Evolutionary conservation across 2,329 filamentous ascomycete species (phyloP).

Genomic region (Cryphonectria radicalis): DNA sequence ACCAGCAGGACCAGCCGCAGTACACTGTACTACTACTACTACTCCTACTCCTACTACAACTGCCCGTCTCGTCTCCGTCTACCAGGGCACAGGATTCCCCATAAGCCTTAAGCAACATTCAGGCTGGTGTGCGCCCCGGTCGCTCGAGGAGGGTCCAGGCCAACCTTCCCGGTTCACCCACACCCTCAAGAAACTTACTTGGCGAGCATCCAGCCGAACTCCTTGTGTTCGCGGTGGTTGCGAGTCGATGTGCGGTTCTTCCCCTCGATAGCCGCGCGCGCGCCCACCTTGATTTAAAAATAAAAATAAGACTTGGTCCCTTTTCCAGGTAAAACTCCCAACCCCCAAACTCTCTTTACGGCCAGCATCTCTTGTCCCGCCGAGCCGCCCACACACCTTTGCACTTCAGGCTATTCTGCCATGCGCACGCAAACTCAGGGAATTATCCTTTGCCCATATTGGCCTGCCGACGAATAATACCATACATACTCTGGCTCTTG

Average conservation of each 20-base stretch:
- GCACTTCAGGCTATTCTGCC: slow-evolving; percentile 25
- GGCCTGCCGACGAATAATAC: slow-evolving; percentile 14
- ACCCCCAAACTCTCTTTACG: slow-evolving; percentile 15
- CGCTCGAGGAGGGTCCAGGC: not conserved
- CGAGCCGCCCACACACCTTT: slow-evolving; percentile 8
- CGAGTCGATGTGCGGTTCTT: not conserved
- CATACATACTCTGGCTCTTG: not conserved
- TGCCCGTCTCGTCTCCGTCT: not conserved
- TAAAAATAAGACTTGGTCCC: not conserved
- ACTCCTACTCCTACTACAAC: no score
- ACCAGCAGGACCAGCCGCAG: slow-evolving; percentile 9
- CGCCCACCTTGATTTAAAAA: not conserved
- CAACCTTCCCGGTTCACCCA: not conserved
- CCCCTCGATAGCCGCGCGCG: not conserved
- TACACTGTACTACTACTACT: not conserved
- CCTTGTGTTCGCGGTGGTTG: not conserved
- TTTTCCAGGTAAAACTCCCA: slow-evolving; percentile 9
- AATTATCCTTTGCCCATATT: slow-evolving; percentile 14
- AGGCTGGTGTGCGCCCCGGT: slow-evolving; percentile 2
- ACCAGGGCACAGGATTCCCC: not conserved
- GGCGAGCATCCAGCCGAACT: not conserved
- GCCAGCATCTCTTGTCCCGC: slow-evolving; percentile 18
- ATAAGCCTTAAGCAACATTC: slow-evolving; percentile 7
- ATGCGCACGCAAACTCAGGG: slow-evolving; percentile 24
- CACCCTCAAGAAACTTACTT: not conserved